Evolutionary conservation across 2,329 filamentous ascomycete species (phyloP).

Genomic region (Boeremia exigua): DNA sequence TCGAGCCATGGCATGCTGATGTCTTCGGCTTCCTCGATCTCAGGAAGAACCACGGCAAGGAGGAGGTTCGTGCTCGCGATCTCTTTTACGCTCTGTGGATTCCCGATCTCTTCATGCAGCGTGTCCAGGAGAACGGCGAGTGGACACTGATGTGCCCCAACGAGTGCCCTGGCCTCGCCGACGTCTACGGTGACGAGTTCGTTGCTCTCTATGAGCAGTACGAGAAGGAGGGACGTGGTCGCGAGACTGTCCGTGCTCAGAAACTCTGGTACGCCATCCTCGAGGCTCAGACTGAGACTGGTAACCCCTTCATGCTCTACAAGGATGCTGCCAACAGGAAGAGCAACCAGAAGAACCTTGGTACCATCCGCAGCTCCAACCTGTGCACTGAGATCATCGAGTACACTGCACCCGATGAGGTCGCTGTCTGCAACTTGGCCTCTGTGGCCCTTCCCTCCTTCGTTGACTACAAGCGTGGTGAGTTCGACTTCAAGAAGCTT

Average conservation of each 20-base stretch:
- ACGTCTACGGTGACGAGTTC: constrained; percentile 97
- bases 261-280: constrained; percentile 99
- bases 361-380: constrained; percentile 98
- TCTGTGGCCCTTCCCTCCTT: constrained; percentile 91
- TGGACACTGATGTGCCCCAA: constrained; percentile 99
- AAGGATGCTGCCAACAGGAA: constrained; percentile 98
- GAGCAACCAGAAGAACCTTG: constrained; percentile 99
- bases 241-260: constrained; percentile 92
- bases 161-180: constrained; percentile 91
- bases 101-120: constrained; percentile 99
- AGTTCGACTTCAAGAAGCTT: constrained; percentile 95
- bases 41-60: constrained; percentile 99
- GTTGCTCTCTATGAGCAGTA: constrained; percentile 91
- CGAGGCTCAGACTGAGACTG: constrained; percentile 97
- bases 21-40: constrained; percentile 97
- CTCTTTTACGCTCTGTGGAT: constrained; percentile 99
- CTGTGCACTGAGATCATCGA: constrained; percentile 98
- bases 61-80: constrained; percentile 95
- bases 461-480: constrained; percentile 82
- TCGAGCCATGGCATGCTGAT: constrained; percentile 98
- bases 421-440: constrained; percentile 97
- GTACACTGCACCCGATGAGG: constrained; percentile 96
- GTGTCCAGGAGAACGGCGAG: constrained; percentile 92
- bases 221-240: constrained; percentile 84
- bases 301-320: constrained; percentile 99